Conservation (phyloP, 208 protist genomes). For the Trypanosoma scelopori region DNA sequence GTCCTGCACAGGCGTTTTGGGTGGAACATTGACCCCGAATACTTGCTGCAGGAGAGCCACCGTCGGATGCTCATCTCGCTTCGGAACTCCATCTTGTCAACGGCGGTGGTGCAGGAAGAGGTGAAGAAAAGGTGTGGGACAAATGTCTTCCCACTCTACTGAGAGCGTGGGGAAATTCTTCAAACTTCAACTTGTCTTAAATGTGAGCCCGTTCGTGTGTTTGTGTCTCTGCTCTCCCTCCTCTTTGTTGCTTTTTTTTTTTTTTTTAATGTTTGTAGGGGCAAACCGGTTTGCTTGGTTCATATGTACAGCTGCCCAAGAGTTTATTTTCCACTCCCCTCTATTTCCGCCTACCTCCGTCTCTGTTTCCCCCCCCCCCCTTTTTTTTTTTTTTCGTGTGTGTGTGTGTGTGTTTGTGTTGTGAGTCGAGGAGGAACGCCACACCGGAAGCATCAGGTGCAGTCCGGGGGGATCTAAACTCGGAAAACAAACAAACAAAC, state of each 20-base stretch:
- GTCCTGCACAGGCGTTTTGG: conserved; percentile 48
- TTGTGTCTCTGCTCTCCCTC: conserved; percentile 5
- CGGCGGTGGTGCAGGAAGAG: conserved; percentile 64
- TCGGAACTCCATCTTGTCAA: conserved; percentile 57
- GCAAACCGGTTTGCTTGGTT: neutral
- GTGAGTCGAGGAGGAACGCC: no score
- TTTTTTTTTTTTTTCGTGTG: neutral
- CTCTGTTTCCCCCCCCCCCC: neutral
- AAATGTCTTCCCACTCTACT: conserved; percentile 2
- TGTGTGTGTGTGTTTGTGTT: neutral
- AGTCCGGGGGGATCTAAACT: no score
- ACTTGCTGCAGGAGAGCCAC: conserved; percentile 75
- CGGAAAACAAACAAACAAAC: no score
- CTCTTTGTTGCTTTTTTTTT: conserved; percentile 17
- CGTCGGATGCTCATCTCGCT: conserved; percentile 61
- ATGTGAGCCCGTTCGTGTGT: neutral
- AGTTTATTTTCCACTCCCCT: neutral
- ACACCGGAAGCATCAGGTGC: neutral
- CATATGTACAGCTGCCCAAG: neutral
- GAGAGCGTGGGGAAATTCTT: neutral
- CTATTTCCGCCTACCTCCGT: no score
- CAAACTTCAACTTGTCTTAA: neutral
- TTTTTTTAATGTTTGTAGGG: neutral
- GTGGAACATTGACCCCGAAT: conserved; percentile 80
- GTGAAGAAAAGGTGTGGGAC: conserved; percentile 36